Evolutionary conservation across 2,329 filamentous ascomycete species (phyloP), one percentile per base, ranked within the genome.

Genomic region (Myriosclerotinia curreyana): DNA sequence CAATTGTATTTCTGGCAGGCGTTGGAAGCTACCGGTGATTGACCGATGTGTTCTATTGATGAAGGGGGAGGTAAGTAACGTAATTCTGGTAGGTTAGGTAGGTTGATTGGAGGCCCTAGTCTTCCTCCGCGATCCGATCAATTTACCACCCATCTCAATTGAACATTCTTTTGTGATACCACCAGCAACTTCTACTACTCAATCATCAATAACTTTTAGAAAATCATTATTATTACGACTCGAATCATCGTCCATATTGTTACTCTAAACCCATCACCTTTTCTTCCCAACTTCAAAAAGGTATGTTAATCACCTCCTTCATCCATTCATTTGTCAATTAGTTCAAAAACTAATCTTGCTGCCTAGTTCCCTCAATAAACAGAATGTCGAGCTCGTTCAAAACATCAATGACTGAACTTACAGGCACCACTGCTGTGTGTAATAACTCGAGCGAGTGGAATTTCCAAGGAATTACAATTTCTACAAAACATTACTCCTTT

Each of bases 61-160:
- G 25, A 58, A 49, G 5, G 6, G n/a, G 50, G 34, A 60, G 34
- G 56, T 38, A 38, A 14, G 44, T 50, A 28, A 31, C 6, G 14
- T 40, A 51, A n/a, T 20, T 36, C 25, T 36, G 42, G 54, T 48
- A 34, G 42, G 20, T 22, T 48, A 36, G 46, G 44, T 60, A 40
- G 12, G 22, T n/a, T 60, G 34, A 8, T 52, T 55, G 52, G 52
- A 51, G 15, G 15, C 15, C 17, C 44, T 51, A 58, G 28, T 17
- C 20, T 58, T 36, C 28, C 40, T n/a, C 40, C 54, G 42, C 36
- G 31, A 48, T 25, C 54, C 54, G 40, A 48, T 5, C 8, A 34
- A 31, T 31, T 58, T 5, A 46, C 42, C 54, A 58, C 54, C 54
- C 54, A 14, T 55, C 52, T 58, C 31, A 25, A 36, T n/a, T 15